A percentile compares a stretch with the other conserved stretches of the same genome.
phyloP scores from a whole-genome alignment of 1,284 basidiomycete species.

The Moesziomyces antarcticus region DNA sequence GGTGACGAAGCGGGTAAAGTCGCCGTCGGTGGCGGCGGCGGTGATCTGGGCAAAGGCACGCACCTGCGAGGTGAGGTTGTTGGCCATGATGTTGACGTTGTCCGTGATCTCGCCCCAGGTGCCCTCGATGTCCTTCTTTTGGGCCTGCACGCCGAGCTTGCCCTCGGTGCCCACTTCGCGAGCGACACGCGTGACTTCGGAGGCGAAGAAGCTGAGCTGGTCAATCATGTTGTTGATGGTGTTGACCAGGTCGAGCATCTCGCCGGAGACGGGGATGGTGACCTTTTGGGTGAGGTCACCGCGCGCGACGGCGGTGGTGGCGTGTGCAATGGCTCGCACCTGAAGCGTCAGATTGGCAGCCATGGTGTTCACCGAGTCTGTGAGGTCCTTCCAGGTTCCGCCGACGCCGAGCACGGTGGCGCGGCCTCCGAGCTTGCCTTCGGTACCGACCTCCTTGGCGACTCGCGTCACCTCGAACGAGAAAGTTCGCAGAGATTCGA shows the following conservation, averaged over 20 bases:
- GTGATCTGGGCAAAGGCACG: slow-evolving; percentile 99
- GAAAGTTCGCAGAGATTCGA: slow-evolving; percentile 67
- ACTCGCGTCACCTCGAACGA: slow-evolving; percentile 68
- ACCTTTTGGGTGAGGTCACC: slow-evolving; percentile 96
- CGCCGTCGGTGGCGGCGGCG: slow-evolving; percentile 97
- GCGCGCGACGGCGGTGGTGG: slow-evolving; percentile 93
- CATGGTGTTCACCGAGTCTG: slow-evolving; percentile 79
- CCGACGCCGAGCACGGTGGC: slow-evolving; percentile 68
- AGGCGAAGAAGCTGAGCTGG: slow-evolving; percentile 85
- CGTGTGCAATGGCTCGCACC: slow-evolving; percentile 92
- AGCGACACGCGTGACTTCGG: slow-evolving; percentile 94
- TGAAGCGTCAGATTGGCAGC: slow-evolving; percentile 81
- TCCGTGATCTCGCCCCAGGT: slow-evolving; percentile 99
- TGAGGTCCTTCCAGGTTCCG: slow-evolving; percentile 76
- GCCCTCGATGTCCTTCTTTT: slow-evolving; percentile 95
- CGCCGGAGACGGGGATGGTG: slow-evolving; percentile 88
- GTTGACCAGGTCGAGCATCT: slow-evolving; percentile 87
- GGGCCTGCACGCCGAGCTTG: slow-evolving; percentile 95
- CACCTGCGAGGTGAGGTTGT: slow-evolving; percentile 97
- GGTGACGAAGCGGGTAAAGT: slow-evolving; percentile 98
- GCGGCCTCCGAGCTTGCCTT: slow-evolving; percentile 67
- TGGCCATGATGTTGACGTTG: slow-evolving; percentile 71
- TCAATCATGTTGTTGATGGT: slow-evolving; percentile 72
- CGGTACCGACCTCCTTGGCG: slow-evolving; percentile 68
- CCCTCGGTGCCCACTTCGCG: slow-evolving; percentile 95